Conservation (phyloP, 495 filamentous ascomycete genomes). For the Pyronema domesticum region DNA sequence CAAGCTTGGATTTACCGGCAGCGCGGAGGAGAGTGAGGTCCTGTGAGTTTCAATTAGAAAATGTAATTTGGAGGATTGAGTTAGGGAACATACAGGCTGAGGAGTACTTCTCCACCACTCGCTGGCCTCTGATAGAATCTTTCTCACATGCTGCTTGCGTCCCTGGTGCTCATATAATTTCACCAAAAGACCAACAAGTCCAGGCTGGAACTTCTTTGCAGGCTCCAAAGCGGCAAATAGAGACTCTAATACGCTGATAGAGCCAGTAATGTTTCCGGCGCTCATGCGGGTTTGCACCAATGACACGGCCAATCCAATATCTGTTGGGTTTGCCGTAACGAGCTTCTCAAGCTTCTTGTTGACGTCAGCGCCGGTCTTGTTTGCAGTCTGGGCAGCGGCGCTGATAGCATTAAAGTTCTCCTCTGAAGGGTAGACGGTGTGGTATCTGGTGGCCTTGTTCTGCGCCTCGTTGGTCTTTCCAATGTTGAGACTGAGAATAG, state of each 20-base stretch:
- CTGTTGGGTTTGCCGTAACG: constrained; percentile 58
- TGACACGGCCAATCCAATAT: constrained; percentile 69
- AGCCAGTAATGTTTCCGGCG: constrained; percentile 54
- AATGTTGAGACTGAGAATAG: constrained; percentile 55
- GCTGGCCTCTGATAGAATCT: constrained; percentile 62
- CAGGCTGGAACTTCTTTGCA: constrained; percentile 63
- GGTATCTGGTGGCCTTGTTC: constrained; percentile 19
- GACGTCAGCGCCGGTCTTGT: constrained; percentile 44
- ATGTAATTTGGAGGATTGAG: background rate
- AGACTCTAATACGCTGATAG: constrained; percentile 55
- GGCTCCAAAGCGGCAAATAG: constrained; percentile 39
- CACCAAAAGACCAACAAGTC: constrained; percentile 65
- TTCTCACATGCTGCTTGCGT: constrained; percentile 52
- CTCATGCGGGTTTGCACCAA: constrained; percentile 69
- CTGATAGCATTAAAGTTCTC: constrained; percentile 38
- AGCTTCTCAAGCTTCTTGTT: constrained; percentile 51
- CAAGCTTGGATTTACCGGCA: constrained; percentile 60
- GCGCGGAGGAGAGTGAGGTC: constrained; percentile 48
- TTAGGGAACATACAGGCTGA: constrained; percentile 6
- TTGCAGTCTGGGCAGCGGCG: constrained; percentile 56
- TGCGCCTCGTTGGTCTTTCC: constrained; percentile 59
- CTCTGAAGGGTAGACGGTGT: constrained; percentile 24
- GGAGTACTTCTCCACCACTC: constrained; percentile 51
- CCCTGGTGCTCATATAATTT: constrained; percentile 64
- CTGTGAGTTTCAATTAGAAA: constrained; percentile 2